Evolutionary conservation across 345 rosid species (phyloP), one percentile per base, ranked within the genome.

Genomic region (Corchorus capsularis): DNA sequence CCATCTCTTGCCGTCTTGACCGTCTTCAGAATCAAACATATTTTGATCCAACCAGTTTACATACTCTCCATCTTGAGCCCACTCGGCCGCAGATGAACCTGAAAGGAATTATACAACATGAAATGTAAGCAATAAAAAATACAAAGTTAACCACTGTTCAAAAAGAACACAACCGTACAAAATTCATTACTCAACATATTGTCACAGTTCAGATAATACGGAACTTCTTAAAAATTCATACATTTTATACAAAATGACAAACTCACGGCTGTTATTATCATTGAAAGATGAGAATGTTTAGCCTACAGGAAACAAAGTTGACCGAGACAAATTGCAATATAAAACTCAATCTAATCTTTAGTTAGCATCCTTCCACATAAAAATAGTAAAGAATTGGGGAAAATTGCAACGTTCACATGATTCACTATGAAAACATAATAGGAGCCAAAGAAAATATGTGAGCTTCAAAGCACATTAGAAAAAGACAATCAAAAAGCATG

Each of bases 1-100:
- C 99, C 98, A 96, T 80, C 83, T 88, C 83, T 89, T 94, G 73
- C 82, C 80, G 76, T 93, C 98, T 63, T 89, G 89, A 52, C 53
- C 56, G 78, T 79, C 87, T 82, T 90, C 99, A 3, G 53, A 22
- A 66, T 89, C 92, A 69, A 84, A 52, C 71, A 87, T 78, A 53
- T 91, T 85, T 76, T 86, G 95, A 57, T 96, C 99, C 39, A 90
- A 73, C 97, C 97, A 92, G 75, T 81, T 81, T 56, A 84, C 66
- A 75, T 85, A 87, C 61, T 94, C 98, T 54, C 87, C 94, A 68
- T 92, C 98, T 77, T 91, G 94, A 34, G 93, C 85, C 99, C 98
- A 89, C 11, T 95, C 98, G 57, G 98, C 81, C 63, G 90, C 91
- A 64, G 99, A 79, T 64, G 99, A 96, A 84, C 99, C 99, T 96